A percentile compares a stretch with the other conserved stretches of the same genome.
These are phyloP conservation scores for Beauveria scarabaeidicola DNA, from an alignment of 2,329 filamentous ascomycete species.

Conservation along the genomic window DNA sequence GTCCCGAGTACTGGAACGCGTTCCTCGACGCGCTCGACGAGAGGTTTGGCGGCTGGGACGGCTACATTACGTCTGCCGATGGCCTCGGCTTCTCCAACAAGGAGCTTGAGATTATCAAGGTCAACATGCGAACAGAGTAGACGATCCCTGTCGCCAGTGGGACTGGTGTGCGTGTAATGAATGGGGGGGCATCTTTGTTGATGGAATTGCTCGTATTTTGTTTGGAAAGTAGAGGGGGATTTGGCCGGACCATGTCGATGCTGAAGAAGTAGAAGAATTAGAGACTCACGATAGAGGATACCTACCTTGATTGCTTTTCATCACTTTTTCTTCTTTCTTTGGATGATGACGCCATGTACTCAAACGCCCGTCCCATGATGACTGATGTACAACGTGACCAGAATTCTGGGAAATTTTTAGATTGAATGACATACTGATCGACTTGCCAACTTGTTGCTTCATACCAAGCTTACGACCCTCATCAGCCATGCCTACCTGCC, in stretches of 20 bases:
- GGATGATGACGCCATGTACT: not conserved
- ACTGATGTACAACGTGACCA: not conserved
- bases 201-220: not conserved
- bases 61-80: conserved; percentile 34
- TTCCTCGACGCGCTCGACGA: conserved; percentile 36
- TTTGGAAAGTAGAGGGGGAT: too few relatives aligned
- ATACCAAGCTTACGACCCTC: not conserved
- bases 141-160: not conserved
- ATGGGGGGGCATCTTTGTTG: not conserved
- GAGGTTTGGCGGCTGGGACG: conserved; percentile 40
- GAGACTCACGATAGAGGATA: not conserved
- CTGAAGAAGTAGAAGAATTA: not conserved
- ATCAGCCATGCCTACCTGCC: too few relatives aligned
- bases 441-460: not conserved
- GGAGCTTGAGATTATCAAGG: conserved; percentile 39
- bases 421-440: conserved; percentile 3
- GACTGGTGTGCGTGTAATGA: not conserved
- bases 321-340: not conserved
- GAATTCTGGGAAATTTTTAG: not conserved
- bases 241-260: not conserved
- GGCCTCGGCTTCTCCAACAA: conserved; percentile 36
- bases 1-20: conserved; percentile 34
- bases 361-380: not conserved
- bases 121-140: conserved; percentile 29
- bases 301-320: not conserved